Percentiles rank a stretch among this genome's conserved stretches.
Evolutionary conservation across 495 filamentous ascomycete genomes (phyloP).

Genomic region (Aspergillus bertholletiae): DNA sequence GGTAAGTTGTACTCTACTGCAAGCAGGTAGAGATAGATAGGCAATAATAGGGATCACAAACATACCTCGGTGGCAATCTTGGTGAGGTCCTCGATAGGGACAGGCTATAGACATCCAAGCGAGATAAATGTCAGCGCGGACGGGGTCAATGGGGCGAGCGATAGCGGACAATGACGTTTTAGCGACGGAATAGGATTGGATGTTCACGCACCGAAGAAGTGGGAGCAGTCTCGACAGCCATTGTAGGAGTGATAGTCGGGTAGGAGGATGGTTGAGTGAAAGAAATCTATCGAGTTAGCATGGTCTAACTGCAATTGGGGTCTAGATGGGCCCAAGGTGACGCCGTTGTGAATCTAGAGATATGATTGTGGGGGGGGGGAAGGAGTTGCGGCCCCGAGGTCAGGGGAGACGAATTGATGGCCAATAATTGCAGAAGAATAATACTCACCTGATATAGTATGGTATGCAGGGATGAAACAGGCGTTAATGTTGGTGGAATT

Average conservation of each 20-base stretch:
- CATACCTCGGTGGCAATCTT: constrained; percentile 81
- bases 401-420: not conserved
- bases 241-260: constrained; percentile 18
- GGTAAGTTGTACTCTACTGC: not conserved
- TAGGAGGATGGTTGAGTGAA: not conserved
- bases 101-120: constrained; percentile 51
- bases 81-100: constrained; percentile 70
- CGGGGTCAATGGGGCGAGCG: not conserved
- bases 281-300: constrained; percentile 8
- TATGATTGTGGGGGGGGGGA: constrained; percentile 17
- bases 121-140: constrained; percentile 12
- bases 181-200: not conserved
- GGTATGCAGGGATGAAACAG: constrained; percentile 8
- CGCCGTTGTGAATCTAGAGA: constrained; percentile 8
- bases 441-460: constrained; percentile 12
- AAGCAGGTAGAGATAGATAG: not conserved
- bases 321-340: constrained; percentile 7
- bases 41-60: no score
- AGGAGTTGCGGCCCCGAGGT: constrained; percentile 10
- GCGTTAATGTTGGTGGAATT: not conserved
- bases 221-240: constrained; percentile 34
- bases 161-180: not conserved
- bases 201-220: constrained; percentile 28
- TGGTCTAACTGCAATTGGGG: constrained; percentile 5
- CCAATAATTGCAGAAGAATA: not conserved